Conservation (phyloP, 345 rosid species). For the Clarkia xantiana region DNA sequence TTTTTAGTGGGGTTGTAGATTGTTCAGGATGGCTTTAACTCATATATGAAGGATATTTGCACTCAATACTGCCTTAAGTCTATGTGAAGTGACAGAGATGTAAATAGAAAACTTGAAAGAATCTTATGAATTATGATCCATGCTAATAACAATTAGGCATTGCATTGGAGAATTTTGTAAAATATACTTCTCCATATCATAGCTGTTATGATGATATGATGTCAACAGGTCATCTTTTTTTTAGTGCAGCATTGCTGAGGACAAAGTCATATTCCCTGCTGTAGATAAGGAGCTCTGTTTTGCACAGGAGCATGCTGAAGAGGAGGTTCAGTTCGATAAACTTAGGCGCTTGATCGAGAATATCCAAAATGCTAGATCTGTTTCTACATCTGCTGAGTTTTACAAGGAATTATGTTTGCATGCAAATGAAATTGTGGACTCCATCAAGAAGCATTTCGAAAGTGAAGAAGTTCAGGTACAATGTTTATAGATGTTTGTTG, state of each 20-base stretch:
- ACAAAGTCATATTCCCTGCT: constrained; percentile 80
- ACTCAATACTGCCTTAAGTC: too few relatives aligned
- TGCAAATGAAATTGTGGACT: constrained; percentile 75
- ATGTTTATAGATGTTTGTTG: constrained; percentile 1
- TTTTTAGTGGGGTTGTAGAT: too few relatives aligned
- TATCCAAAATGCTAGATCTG: constrained; percentile 57
- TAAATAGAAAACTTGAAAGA: too few relatives aligned
- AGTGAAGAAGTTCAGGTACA: constrained; percentile 76
- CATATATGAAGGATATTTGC: too few relatives aligned
- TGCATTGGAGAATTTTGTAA: too few relatives aligned
- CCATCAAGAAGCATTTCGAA: constrained; percentile 56
- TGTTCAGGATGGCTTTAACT: too few relatives aligned
- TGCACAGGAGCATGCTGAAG: constrained; percentile 64
- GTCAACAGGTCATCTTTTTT: neutral
- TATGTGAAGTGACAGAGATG: too few relatives aligned
- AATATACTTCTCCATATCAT: constrained; percentile 1
- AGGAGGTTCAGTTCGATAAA: constrained; percentile 63
- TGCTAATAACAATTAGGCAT: too few relatives aligned
- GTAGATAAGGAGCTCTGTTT: constrained; percentile 63
- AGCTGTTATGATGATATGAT: neutral
- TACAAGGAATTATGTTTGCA: constrained; percentile 61
- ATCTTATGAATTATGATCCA: too few relatives aligned
- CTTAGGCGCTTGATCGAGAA: constrained; percentile 66
- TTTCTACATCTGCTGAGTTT: constrained; percentile 52
- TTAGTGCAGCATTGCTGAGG: constrained; percentile 70